These are phyloP conservation scores for Russula vinacea DNA, from an alignment of 768 basidiomycete genomes.

Conservation along the genomic window DNA sequence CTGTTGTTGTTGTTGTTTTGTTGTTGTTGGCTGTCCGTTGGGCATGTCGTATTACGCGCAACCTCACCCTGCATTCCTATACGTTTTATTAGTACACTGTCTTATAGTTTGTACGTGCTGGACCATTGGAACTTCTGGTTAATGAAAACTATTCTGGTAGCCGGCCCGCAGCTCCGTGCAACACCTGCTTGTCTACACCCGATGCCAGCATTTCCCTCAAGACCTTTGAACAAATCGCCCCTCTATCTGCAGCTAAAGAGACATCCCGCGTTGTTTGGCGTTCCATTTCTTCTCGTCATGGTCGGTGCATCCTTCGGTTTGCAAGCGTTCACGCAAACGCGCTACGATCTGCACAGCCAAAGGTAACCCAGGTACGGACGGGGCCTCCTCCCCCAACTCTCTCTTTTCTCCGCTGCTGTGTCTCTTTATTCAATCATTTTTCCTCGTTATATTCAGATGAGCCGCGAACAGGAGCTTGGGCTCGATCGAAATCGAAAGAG, in stretches of 20 bases:
- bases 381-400: no score
- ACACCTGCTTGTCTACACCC: neutral
- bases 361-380: constrained; percentile 59
- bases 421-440: no score
- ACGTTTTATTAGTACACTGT: constrained; percentile 12
- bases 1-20: neutral
- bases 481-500: constrained; percentile 68
- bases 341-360: constrained; percentile 87
- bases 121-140: constrained; percentile 4
- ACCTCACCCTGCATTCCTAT: neutral
- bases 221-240: constrained; percentile 18
- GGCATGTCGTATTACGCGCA: constrained; percentile 5
- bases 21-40: neutral
- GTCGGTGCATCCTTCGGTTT: constrained; percentile 85
- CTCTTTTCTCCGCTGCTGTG: neutral
- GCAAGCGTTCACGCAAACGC: constrained; percentile 78
- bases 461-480: constrained; percentile 74
- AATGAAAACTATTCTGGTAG: neutral
- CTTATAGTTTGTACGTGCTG: constrained; percentile 9
- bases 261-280: constrained; percentile 73
- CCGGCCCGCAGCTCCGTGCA: constrained; percentile 12
- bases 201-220: constrained; percentile 28
- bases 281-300: constrained; percentile 83
- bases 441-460: constrained; percentile 46
- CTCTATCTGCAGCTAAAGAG: constrained; percentile 34